These are phyloP conservation scores for Fusarium tuaranense DNA, from an alignment of 2,329 filamentous ascomycete species.

Conservation along the genomic window DNA sequence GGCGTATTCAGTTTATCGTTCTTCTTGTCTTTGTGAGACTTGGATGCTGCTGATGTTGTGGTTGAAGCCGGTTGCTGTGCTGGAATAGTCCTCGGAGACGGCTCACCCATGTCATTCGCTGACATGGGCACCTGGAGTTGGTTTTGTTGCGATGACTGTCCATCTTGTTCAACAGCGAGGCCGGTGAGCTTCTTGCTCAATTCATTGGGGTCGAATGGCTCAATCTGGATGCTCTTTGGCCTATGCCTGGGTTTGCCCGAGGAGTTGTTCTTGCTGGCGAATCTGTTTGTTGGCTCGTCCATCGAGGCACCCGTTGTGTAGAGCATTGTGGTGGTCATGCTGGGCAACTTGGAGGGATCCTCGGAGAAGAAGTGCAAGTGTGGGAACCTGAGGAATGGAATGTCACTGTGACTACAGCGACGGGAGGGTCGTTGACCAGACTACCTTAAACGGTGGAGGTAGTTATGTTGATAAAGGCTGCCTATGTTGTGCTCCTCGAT, in stretches of 20 bases:
- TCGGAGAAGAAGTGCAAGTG: background rate
- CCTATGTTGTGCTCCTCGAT: background rate
- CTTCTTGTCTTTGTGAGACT: conserved; percentile 21
- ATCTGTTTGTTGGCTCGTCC: conserved; percentile 22
- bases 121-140: conserved; percentile 28
- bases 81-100: conserved; percentile 21
- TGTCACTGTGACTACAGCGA: conserved; percentile 10
- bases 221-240: conserved; percentile 42
- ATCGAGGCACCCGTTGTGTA: conserved; percentile 34
- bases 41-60: conserved; percentile 12
- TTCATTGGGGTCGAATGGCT: conserved; percentile 65
- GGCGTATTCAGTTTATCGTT: conserved; percentile 12
- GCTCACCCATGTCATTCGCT: conserved; percentile 15
- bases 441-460: background rate
- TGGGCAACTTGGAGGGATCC: conserved; percentile 1
- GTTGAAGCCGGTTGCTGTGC: conserved; percentile 1
- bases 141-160: conserved; percentile 32
- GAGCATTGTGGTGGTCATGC: conserved; percentile 37
- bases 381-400: conserved; percentile 9
- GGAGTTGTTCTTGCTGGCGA: conserved; percentile 11
- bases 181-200: conserved; percentile 63
- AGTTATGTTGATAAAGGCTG: background rate
- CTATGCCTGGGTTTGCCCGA: conserved; percentile 36
- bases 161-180: conserved; percentile 64
- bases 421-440: background rate